These are phyloP conservation scores for Pleurotus sapidus DNA, from an alignment of 768 basidiomycete genomes.

Conservation along the genomic window DNA sequence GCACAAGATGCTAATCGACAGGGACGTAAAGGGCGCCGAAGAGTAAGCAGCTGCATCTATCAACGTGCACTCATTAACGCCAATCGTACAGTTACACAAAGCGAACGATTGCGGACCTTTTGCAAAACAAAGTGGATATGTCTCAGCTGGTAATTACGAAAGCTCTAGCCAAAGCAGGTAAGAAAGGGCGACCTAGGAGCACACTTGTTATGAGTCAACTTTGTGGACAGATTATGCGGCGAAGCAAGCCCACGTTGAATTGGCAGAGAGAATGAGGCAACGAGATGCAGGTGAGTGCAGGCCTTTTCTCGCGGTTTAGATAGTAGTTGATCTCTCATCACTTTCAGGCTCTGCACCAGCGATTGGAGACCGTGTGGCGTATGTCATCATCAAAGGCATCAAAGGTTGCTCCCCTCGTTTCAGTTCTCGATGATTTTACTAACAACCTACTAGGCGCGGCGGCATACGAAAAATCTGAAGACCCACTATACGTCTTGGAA, in stretches of 20 bases:
- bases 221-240: slow-evolving; percentile 72
- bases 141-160: slow-evolving; percentile 99
- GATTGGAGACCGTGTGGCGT: slow-evolving; percentile 98
- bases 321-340: not conserved
- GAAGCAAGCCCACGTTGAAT: slow-evolving; percentile 95
- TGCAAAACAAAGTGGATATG: slow-evolving; percentile 98
- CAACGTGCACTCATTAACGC: slow-evolving; percentile 1
- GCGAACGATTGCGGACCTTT: slow-evolving; percentile 86
- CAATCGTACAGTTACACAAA: slow-evolving; percentile 73
- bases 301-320: not conserved
- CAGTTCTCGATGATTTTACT: not conserved
- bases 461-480: slow-evolving; percentile 98
- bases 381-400: slow-evolving; percentile 96
- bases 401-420: slow-evolving; percentile 57
- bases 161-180: slow-evolving; percentile 85
- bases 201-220: not conserved
- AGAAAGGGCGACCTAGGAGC: slow-evolving; percentile 14
- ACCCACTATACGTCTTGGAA: slow-evolving; percentile 95
- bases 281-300: slow-evolving; percentile 76
- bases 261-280: slow-evolving; percentile 93
- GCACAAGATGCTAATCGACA: slow-evolving; percentile 95
- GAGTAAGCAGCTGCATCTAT: slow-evolving; percentile 51
- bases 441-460: slow-evolving; percentile 69
- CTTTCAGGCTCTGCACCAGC: slow-evolving; percentile 85
- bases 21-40: slow-evolving; percentile 92